Evolutionary conservation across 2,329 filamentous ascomycete genomes (phyloP).

Genomic region (Neopestalotiopsis clavispora): DNA sequence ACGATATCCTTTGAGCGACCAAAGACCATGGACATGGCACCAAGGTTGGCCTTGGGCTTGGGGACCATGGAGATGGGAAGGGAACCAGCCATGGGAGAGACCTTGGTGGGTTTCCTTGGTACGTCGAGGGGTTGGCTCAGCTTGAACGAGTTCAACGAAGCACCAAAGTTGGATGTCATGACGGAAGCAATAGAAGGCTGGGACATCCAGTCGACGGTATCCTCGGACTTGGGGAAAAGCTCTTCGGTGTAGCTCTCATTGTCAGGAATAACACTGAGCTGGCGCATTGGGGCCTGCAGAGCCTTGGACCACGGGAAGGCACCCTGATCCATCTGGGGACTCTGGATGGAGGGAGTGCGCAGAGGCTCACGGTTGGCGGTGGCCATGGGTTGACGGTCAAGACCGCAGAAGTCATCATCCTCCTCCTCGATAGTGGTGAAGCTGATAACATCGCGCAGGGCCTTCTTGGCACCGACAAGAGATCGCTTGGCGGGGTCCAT

Average conservation of each 20-base stretch:
- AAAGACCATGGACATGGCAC: slow-evolving; percentile 79
- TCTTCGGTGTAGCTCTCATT: slow-evolving; percentile 83
- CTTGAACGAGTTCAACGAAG: slow-evolving; percentile 78
- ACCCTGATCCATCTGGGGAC: slow-evolving; percentile 77
- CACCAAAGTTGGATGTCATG: slow-evolving; percentile 79
- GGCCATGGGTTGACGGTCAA: slow-evolving; percentile 76
- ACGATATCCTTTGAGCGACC: slow-evolving; percentile 77
- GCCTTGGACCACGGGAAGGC: slow-evolving; percentile 96
- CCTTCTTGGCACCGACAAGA: slow-evolving; percentile 75
- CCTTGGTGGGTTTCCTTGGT: slow-evolving; percentile 54
- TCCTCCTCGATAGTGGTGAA: slow-evolving; percentile 94
- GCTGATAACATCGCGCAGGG: slow-evolving; percentile 78
- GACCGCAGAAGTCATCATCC: slow-evolving; percentile 91
- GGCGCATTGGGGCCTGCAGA: slow-evolving; percentile 76
- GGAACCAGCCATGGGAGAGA: slow-evolving; percentile 68
- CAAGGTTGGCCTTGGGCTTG: slow-evolving; percentile 70
- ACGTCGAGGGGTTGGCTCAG: slow-evolving; percentile 52
- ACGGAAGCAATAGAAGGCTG: slow-evolving; percentile 84
- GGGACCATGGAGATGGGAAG: slow-evolving; percentile 77
- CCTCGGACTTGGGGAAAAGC: slow-evolving; percentile 79
- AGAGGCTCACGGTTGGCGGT: slow-evolving; percentile 94
- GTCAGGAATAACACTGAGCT: slow-evolving; percentile 86
- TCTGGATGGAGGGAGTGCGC: slow-evolving; percentile 93
- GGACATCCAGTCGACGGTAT: slow-evolving; percentile 78
- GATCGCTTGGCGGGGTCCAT: slow-evolving; percentile 90